Base-by-base conservation (phyloP, 176 grass and related monocot species). In the Carex cristatella region DNA sequence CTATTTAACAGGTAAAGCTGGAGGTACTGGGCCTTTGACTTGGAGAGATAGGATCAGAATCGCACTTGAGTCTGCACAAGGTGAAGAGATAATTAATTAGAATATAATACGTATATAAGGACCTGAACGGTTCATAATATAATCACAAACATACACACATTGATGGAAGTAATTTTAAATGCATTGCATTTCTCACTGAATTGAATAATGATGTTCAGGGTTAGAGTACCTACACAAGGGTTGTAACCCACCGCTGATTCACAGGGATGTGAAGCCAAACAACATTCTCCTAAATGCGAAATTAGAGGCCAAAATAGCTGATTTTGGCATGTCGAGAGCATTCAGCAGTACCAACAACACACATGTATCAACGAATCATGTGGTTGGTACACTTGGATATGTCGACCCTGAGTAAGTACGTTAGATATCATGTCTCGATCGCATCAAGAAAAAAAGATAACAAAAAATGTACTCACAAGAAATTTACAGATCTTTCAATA, bases 391-490 rank as follows among this genome's bases (percentile, higher is more conserved):
- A 18, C 49, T 8, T 0, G 92, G 92, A 82, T 94, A 94, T 0
- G 18, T 94, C 1, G 92, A 88, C 70, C 92, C 89, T 12, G 91
- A 96, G 89, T 93, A 89, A 38, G 91, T 93, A 89, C 19, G 91
- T 72, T 13, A 4, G 0, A 32, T 23, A 1, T 19, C 35, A 30
- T 57, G n/a, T 65, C 3, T 62, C 23, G 23, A 23, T 23, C 38
- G 18, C 10, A 61, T 59, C 9, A 9, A 9, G 8, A 48, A 33
- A 57, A 57, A 32, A 4, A 46, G 5, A 37, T 1, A 28, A 78
- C 6, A 78, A 4, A 78, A 56, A 8, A 57, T 7, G 12, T 65
- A 3, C 11, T 59, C 27, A 10, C 5, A 76, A 51, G 14, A 64
- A 46, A 61, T 85, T 14, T 46, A 11, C 9, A n/a, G 61, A 5